Base-by-base conservation (phyloP, 306 rosid species). In the Dryas drummondii region DNA sequence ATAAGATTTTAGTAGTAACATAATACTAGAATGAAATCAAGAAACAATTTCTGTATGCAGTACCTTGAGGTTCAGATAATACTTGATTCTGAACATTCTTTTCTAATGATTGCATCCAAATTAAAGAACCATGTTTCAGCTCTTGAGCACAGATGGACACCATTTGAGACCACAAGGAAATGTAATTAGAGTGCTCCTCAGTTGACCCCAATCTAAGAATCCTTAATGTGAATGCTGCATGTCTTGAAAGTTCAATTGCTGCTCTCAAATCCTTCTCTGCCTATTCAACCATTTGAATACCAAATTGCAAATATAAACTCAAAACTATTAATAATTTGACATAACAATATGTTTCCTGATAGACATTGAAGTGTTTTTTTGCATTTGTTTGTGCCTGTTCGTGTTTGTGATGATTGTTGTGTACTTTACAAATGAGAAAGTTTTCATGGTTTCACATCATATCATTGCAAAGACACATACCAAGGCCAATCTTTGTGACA, bases 61-160 rank as follows among this genome's bases (percentile, higher is more conserved):
- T 82, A 94, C 98, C 98, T 91, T 82, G 82, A 51, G 78, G 82
- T 79, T 80, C 82, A 42, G 88, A 87, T 82, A 91, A 76, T 22
- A 94, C 80, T 72, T 79, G 85, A 84, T 58, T 76, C 17, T 69
- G 89, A 50, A 86, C 82, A 64, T 87, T 87, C 63, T 81, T 83
- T 68, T 82, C 85, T 4, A 81, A 60, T 5, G 89, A 83, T 71
- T 94, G 86, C 85, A 66, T 91, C 98, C 98, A 91, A 79, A 91
- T 85, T 74, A 66, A 68, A 81, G 88, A 87, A 68, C 98, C 96
- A 0, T 94, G 91, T 82, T 82, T 90, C 78, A 94, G 84, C 79
- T 94, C 97, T 84, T 90, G 85, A 75, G 84, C 81, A 80, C 98
- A 94, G 70, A 72, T 76, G 44, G 73, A 74, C 54, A 83, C 84